Evolutionary conservation across 495 filamentous ascomycete species (phyloP), one percentile per base, ranked within the genome.

Genomic region (Tetracladium marchalianum): DNA sequence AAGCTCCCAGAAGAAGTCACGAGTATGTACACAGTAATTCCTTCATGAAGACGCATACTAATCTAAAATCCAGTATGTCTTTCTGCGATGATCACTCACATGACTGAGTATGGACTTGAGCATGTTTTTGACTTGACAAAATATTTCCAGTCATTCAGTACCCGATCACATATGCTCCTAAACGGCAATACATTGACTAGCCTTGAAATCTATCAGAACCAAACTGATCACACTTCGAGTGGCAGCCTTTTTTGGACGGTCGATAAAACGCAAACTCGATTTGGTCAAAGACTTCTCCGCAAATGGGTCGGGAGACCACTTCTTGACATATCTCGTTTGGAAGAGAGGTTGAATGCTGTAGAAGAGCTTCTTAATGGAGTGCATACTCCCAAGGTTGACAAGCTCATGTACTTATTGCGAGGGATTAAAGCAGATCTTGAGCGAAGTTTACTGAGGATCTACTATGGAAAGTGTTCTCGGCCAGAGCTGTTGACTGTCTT

Each of bases 81-180:
- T 11, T 96, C 92, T 18, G 82, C 90, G 7, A 95, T 99, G 89
- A 97, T 99, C 50, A 85, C 78, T 7, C 90, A 99, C 58, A 71
- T 99, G 64, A 80, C 82, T 19, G 89, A 93, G 44, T 99, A 97
- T 51, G 90, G 89, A 1, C 71, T 99, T 35, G 84, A 99, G 58
- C 90, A 99, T 66, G 86, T 99, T 32, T 95, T 99, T 53, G 85
- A 95, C 58, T 64, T 99, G 31, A 97, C 92, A 7, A 95, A 95
- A 51, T 95, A 97, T 59, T 99, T 99, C 63, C 85, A 97, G 58
- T 85, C 90, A 0, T 99, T 99, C 63, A 94, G 85, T 56, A 85
- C 90, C 1, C 72, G 92, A 22, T 88, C 90, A 11, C 88, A 96
- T 55, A 97, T 99, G 92, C 70, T 97, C 3, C 71, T 99, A 49